Conservation (phyloP, 2,329 filamentous ascomycete genomes). For the Hirsutella thompsonii region DNA sequence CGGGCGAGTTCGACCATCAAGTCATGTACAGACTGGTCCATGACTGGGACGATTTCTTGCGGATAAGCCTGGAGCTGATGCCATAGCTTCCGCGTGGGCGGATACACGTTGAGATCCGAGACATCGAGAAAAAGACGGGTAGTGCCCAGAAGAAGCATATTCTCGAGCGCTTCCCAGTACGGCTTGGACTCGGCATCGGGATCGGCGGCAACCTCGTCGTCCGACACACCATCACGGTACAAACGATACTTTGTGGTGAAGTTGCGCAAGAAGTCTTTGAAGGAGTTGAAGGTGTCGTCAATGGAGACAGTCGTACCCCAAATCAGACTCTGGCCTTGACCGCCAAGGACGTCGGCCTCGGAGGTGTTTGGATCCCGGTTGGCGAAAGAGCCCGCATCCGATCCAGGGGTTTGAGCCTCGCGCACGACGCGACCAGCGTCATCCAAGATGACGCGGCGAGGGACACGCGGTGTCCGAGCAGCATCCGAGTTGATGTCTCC, state of each 20-base stretch:
- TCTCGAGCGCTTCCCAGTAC: constrained; percentile 74
- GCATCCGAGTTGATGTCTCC: constrained; percentile 81
- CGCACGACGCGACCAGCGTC: constrained; percentile 44
- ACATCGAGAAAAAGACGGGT: constrained; percentile 80
- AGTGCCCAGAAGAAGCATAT: constrained; percentile 79
- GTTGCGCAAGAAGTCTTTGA: constrained; percentile 86
- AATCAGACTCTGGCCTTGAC: constrained; percentile 68
- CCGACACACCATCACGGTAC: constrained; percentile 74
- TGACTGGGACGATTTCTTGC: constrained; percentile 88
- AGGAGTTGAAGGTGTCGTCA: constrained; percentile 71
- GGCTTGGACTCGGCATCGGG: constrained; percentile 67
- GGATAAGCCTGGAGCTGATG: constrained; percentile 91
- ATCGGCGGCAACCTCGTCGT: constrained; percentile 56
- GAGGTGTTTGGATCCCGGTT: constrained; percentile 72
- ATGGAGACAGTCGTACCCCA: constrained; percentile 98
- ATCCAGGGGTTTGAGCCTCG: constrained; percentile 36
- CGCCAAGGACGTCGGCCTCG: constrained; percentile 79
- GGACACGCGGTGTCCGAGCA: constrained; percentile 38
- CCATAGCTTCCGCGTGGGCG: constrained; percentile 85
- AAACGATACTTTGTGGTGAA: constrained; percentile 91
- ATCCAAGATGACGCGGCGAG: constrained; percentile 45
- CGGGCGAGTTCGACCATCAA: constrained; percentile 82
- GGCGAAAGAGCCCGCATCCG: constrained; percentile 47
- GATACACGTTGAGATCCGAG: constrained; percentile 82
- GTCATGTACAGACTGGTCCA: constrained; percentile 92